phyloP scores from a whole-genome alignment of 192 early-diverging fungal genomes.

The Entomortierella parvispora region DNA sequence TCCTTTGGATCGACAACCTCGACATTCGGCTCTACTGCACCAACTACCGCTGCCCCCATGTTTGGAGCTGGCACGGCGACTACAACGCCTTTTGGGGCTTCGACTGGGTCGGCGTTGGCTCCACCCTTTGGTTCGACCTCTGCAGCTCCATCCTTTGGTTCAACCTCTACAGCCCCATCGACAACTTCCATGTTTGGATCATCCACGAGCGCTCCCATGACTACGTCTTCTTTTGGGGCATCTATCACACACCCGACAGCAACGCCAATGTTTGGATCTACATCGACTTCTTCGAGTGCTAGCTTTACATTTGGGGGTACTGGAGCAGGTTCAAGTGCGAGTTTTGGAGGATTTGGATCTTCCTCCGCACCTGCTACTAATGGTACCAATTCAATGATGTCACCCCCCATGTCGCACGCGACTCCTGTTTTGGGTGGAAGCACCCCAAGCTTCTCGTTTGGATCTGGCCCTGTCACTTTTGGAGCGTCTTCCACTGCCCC shows the following conservation, averaged over 20 bases:
- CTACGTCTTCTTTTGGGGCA: background rate
- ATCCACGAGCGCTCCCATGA: background rate
- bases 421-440: background rate
- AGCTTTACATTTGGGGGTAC: slow-evolving; percentile 10
- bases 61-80: background rate
- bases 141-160: slow-evolving; percentile 7
- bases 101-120: background rate
- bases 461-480: too few species aligned
- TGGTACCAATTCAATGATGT: slow-evolving; percentile 19
- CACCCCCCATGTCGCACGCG: slow-evolving; percentile 16
- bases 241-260: background rate
- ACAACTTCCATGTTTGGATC: slow-evolving; percentile 7
- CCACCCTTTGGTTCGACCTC: slow-evolving; percentile 9
- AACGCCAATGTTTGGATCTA: background rate
- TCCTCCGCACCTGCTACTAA: background rate
- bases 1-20: slow-evolving; percentile 1
- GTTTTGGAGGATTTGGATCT: slow-evolving; percentile 3
- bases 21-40: background rate
- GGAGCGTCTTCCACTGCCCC: too few species aligned
- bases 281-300: background rate
- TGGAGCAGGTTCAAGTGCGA: background rate
- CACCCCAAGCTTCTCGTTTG: background rate
- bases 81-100: slow-evolving; percentile 6
- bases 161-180: background rate
- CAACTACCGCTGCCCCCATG: background rate